phyloP scores from a whole-genome alignment of 2,329 filamentous ascomycete species.

The Monosporascus sp. region DNA sequence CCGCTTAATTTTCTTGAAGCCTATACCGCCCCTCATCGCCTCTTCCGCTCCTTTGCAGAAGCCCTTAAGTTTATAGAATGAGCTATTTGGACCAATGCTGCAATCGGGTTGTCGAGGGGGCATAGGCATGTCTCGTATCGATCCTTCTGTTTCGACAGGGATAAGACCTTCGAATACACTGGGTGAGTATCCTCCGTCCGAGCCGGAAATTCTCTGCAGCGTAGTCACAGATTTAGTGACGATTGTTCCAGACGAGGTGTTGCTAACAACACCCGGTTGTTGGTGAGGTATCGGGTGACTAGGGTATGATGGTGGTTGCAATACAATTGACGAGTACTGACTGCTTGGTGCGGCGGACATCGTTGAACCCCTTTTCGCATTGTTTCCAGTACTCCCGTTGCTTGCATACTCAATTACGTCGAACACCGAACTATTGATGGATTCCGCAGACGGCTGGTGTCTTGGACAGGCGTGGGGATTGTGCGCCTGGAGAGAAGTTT shows the following conservation, averaged over 20 bases:
- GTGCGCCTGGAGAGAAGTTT: constrained; percentile 18
- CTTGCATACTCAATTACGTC: constrained; percentile 25
- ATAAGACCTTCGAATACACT: constrained; percentile 30
- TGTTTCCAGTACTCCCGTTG: constrained; percentile 12
- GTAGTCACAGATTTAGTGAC: constrained; percentile 16
- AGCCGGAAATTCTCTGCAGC: constrained; percentile 7
- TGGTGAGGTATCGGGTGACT: constrained; percentile 21
- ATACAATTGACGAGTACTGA: constrained; percentile 9
- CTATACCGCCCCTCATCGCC: constrained; percentile 41
- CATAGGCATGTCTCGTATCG: constrained; percentile 10
- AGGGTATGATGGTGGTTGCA: constrained; percentile 14
- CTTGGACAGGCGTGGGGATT: constrained; percentile 14
- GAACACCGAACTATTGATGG: constrained; percentile 31
- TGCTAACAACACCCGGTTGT: constrained; percentile 2
- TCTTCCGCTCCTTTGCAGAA: constrained; percentile 52
- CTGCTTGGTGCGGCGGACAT: constrained; percentile 10
- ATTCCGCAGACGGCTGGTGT: constrained; percentile 29
- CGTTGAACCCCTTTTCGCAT: constrained; percentile 14
- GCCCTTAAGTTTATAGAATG: constrained; percentile 48
- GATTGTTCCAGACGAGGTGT: constrained; percentile 11
- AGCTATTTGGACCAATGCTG: constrained; percentile 40
- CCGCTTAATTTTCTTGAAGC: constrained; percentile 46
- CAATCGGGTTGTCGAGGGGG: constrained; percentile 30
- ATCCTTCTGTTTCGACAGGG: constrained; percentile 28
- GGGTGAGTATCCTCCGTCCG: constrained; percentile 5